Percentiles rank a stretch among this genome's conserved stretches.
Evolutionary conservation across 2,329 filamentous ascomycete genomes (phyloP).

Genomic region (Ceratocystis eucalypticola): DNA sequence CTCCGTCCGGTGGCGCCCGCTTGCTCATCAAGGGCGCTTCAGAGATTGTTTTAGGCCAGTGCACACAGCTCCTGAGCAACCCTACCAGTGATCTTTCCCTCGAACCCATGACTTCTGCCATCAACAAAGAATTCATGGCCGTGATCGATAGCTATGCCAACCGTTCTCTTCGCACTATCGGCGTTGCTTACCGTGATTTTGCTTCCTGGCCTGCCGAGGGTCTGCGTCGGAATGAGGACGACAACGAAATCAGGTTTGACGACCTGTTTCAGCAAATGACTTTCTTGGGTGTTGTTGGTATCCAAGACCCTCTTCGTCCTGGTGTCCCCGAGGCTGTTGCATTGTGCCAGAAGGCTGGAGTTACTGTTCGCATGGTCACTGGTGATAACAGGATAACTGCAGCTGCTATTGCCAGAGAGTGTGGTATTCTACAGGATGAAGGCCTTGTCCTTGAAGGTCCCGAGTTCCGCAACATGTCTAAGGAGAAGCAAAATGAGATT

Average conservation of each 20-base stretch:
- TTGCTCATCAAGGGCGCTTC: slow-evolving; percentile 52
- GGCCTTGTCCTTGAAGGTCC: slow-evolving; percentile 67
- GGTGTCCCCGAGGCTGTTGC: slow-evolving; percentile 62
- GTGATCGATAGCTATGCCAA: slow-evolving; percentile 68
- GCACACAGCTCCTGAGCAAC: slow-evolving; percentile 37
- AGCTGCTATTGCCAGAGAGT: slow-evolving; percentile 64
- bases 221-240: slow-evolving; percentile 39
- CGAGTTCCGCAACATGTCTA: slow-evolving; percentile 58
- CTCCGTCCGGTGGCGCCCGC: slow-evolving; percentile 38
- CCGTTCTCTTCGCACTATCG: slow-evolving; percentile 71
- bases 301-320: slow-evolving; percentile 64
- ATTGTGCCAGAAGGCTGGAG: slow-evolving; percentile 61
- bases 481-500: slow-evolving; percentile 49
- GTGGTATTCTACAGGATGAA: slow-evolving; percentile 56
- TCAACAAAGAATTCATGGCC: slow-evolving; percentile 43
- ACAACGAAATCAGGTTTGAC: slow-evolving; percentile 52
- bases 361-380: slow-evolving; percentile 74
- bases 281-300: slow-evolving; percentile 59
- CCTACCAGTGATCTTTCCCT: slow-evolving; percentile 34
- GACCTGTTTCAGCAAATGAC: slow-evolving; percentile 54
- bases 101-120: slow-evolving; percentile 37
- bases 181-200: slow-evolving; percentile 72
- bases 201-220: slow-evolving; percentile 66
- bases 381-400: slow-evolving; percentile 72
- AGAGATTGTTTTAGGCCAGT: slow-evolving; percentile 48